Evolutionary conservation across 148 eudicot genomes (phyloP), one percentile per base, ranked within the genome.

Genomic region (Chenopodium formosanum): DNA sequence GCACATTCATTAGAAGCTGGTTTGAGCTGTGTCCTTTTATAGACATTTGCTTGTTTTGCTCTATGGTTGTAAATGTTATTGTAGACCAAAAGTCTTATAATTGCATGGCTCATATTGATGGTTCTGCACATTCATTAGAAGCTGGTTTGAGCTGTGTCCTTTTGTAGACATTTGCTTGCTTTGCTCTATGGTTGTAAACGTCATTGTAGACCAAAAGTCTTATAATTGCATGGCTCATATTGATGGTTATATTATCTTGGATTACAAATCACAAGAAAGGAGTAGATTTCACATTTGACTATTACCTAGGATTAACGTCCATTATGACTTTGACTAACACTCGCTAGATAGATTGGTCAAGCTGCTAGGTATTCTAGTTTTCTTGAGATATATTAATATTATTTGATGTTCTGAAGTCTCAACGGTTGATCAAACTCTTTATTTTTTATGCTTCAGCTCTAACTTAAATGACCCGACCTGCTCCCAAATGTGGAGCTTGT

Each of bases 131-230:
- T 79, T 79, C 29, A 48, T 48, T 19, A 16, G 63, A 70, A 53
- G 78, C 73, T 81, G 60, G 19, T 10, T 11, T 58, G 62, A 78
- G 58, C n/a, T 70, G 63, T 70, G 63, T 60, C 81, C 50, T 19
- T 25, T 2, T 32, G 16, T 48, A n/a, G 32, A 52, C 44, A 44
- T 63, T 65, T 64, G 67, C 67, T 52, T 46, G 37, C 52, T 66
- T 22, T 76, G 44, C 52, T 23, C 22, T 47, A 27, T 81, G 31
- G 27, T 40, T 66, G 70, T 40, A 40, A 40, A 40, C 44, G 4
- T 6, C 6, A 40, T 40, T 40, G 44, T 0, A 5, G 44, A 40
- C 44, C 44, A 40, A 67, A 29, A 31, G 47, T 31, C 5, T 69
- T 16, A 16, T 69, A 46, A 13, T 32, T 16, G 62, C 62, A 56